Base-by-base conservation (phyloP, 1,284 basidiomycete genomes). In the Cryptococcus sp. region DNA sequence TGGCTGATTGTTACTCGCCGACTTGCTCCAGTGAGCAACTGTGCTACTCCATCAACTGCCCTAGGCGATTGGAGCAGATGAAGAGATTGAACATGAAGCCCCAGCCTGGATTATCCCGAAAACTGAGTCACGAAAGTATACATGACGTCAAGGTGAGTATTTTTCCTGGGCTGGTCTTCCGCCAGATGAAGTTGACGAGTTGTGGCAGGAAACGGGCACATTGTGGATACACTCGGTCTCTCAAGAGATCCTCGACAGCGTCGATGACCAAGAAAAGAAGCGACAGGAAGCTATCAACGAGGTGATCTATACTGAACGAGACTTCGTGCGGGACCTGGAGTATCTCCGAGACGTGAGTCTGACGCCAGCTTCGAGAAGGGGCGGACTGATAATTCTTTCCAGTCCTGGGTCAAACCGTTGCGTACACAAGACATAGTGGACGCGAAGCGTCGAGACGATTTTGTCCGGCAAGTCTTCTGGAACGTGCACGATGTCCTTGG, bases 221-320 rank as follows among this genome's bases (percentile, higher is more conserved):
- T 81, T 99, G 3, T 99, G 96, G 96, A 89, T 97, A 53, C 93
- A 98, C 74, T 90, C 93, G 0, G 96, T 99, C 1, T 90, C 95
- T 7, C 87, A 90, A 75, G 95, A 98, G 72, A 88, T 99, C 43
- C 87, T 91, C 45, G 92, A 95, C 69, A 91, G 88, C 69, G 91
- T 98, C 41, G 88, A 89, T 3, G 94, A 97, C 61, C 84, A 82
- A 39, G 96, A 99, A 81, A 94, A 96, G 84, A 95, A 87, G 78
- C 85, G 96, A 1, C 96, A 99, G 75, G 96, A 99, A 78, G 92
- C 93, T 35, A 98, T 99, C 81, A 99, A 99, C 76, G 96, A 99
- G 81, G 91, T 97, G 64, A 95, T 98, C 55, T 97, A 97, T 76
- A 99, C 96, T 17, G 96, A 99, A 76, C 85, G 93, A 19, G 94